phyloP scores from a whole-genome alignment of 2,329 filamentous ascomycete species.

The Domatiomyces catenatus region DNA sequence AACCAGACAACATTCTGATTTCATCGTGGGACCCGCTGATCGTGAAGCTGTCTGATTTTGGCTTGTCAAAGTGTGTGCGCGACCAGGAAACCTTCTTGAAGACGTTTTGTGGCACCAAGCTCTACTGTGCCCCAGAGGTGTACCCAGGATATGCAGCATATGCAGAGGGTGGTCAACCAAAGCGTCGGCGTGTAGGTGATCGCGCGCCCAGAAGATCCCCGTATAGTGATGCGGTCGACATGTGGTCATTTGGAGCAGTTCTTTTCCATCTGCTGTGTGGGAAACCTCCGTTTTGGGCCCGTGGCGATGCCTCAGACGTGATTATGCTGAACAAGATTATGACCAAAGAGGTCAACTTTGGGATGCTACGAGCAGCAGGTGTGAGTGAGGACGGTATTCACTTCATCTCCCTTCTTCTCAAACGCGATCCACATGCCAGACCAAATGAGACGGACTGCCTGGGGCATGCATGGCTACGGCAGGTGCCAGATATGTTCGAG shows the following conservation, averaged over 20 bases:
- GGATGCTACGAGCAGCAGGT: slow-evolving; percentile 41
- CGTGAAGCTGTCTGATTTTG: slow-evolving; percentile 92
- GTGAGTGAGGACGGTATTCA: slow-evolving; percentile 56
- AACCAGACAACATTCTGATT: slow-evolving; percentile 93
- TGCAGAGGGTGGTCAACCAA: slow-evolving; percentile 30
- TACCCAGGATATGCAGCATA: slow-evolving; percentile 68
- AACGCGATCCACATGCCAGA: slow-evolving; percentile 61
- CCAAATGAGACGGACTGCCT: slow-evolving; percentile 59
- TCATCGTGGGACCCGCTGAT: slow-evolving; percentile 54
- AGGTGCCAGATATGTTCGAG: slow-evolving; percentile 40
- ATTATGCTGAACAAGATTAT: slow-evolving; percentile 72
- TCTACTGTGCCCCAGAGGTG: slow-evolving; percentile 94
- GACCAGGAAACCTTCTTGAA: slow-evolving; percentile 83
- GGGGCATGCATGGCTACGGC: slow-evolving; percentile 56
- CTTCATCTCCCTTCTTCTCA: slow-evolving; percentile 64
- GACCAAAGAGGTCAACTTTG: slow-evolving; percentile 53
- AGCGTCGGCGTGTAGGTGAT: slow-evolving; percentile 42
- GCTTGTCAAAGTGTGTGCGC: slow-evolving; percentile 83
- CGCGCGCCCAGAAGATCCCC: slow-evolving; percentile 35
- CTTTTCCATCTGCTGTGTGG: slow-evolving; percentile 73
- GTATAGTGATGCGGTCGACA: slow-evolving; percentile 84
- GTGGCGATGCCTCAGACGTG: slow-evolving; percentile 57
- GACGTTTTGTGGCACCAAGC: slow-evolving; percentile 87
- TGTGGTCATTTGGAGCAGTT: slow-evolving; percentile 92
- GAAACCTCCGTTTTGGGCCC: slow-evolving; percentile 65